Conservation (phyloP, 2,329 filamentous ascomycete genomes). For the Hypomyces rosellus region DNA sequence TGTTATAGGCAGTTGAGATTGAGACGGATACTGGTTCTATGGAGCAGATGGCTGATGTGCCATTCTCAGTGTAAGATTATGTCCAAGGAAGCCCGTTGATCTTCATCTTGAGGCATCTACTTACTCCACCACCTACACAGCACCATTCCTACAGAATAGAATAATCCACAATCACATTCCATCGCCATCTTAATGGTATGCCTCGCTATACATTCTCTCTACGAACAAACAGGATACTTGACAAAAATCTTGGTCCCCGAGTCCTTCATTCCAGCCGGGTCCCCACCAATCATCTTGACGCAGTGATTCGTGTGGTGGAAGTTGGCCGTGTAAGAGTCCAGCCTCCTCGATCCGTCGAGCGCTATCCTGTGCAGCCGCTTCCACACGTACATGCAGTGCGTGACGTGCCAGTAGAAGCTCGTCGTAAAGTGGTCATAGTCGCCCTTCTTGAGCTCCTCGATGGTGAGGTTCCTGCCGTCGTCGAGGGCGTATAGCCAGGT, state of each 20-base stretch:
- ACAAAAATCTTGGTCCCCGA: conserved; percentile 17
- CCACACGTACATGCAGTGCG: conserved; percentile 18
- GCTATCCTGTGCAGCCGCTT: conserved; percentile 17
- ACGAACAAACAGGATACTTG: conserved; percentile 15
- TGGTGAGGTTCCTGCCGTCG: conserved; percentile 12
- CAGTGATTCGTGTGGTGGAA: conserved; percentile 18
- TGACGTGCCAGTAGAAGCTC: conserved; percentile 17
- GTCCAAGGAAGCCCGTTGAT: no score
- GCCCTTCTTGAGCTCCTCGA: conserved; percentile 13
- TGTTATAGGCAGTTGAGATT: no score
- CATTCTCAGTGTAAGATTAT: no score
- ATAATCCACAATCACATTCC: no score
- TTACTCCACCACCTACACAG: no score
- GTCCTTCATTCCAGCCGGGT: conserved; percentile 10
- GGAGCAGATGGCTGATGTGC: no score
- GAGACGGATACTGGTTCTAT: no score
- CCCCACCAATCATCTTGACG: conserved; percentile 15
- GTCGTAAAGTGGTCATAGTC: conserved; percentile 15
- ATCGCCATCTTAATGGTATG: no score
- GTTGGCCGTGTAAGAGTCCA: conserved; percentile 18
- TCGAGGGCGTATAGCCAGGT: conserved; percentile 12
- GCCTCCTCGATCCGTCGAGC: conserved; percentile 11
- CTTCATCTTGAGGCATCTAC: no score
- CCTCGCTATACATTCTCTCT: not conserved
- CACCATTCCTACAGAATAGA: no score